A percentile compares a stretch with the other conserved stretches of the same genome.
phyloP scores from a whole-genome alignment of 176 grass and related monocot species.

The Oryza punctata region DNA sequence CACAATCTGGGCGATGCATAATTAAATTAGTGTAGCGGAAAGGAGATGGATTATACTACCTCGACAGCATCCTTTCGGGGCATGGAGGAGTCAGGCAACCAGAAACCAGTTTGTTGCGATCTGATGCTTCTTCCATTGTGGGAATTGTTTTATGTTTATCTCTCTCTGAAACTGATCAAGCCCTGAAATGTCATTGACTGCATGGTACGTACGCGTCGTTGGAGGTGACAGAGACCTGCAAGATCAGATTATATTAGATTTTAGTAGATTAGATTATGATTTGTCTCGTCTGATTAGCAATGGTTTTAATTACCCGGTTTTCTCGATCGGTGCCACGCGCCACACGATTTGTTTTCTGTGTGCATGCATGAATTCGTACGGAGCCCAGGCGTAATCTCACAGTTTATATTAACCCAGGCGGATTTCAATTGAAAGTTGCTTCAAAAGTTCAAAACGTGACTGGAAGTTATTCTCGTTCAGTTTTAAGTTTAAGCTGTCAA shows the following conservation, averaged over 20 bases:
- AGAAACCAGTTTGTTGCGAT: not conserved
- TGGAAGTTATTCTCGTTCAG: not conserved
- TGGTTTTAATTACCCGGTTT: conserved; percentile 11
- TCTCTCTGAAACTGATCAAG: not conserved
- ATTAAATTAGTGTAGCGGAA: not conserved
- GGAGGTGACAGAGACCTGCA: not conserved
- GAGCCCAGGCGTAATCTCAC: not conserved
- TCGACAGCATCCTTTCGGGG: not conserved
- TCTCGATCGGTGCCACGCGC: not conserved
- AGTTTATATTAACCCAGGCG: no score
- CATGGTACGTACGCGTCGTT: not conserved
- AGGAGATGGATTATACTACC: not conserved
- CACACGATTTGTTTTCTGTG: not conserved
- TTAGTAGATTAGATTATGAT: not conserved
- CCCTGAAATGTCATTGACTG: conserved; percentile 5
- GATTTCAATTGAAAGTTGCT: not conserved
- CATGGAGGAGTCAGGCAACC: not conserved
- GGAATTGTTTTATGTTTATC: not conserved
- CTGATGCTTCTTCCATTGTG: not conserved
- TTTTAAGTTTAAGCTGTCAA: not conserved
- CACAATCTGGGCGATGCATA: not conserved
- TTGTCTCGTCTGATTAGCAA: not conserved
- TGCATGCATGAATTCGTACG: conserved; percentile 19
- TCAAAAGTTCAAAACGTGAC: not conserved
- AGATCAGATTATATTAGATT: not conserved